These are phyloP conservation scores for Taphrina betulina DNA, from an alignment of 1,139 yeast species.

Conservation along the genomic window DNA sequence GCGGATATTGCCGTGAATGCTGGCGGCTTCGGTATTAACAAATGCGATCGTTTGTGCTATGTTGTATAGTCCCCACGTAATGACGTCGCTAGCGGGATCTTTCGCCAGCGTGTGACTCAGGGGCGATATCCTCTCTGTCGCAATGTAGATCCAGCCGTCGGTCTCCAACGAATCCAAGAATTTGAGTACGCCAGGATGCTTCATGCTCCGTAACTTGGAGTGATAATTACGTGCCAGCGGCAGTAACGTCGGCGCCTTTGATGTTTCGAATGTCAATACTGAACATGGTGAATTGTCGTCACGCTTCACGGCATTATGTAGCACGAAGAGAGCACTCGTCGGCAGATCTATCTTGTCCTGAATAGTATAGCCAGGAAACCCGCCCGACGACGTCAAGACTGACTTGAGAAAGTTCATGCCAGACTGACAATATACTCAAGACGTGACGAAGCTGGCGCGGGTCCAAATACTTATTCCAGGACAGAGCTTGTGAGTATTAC, in stretches of 20 bases:
- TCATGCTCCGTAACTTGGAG: slow-evolving; percentile 63
- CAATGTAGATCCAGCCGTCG: slow-evolving; percentile 60
- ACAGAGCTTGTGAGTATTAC: too few relatives aligned
- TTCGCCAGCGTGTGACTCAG: slow-evolving; percentile 45
- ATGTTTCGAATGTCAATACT: slow-evolving; percentile 62
- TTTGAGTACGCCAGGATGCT: slow-evolving; percentile 73
- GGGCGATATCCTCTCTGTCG: slow-evolving; percentile 77
- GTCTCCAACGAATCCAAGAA: slow-evolving; percentile 68
- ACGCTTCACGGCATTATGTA: slow-evolving; percentile 40
- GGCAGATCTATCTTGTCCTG: slow-evolving; percentile 38
- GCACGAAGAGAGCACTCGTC: slow-evolving; percentile 38
- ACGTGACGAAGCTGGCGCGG: too few relatives aligned
- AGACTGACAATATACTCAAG: too few relatives aligned
- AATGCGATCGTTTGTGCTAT: slow-evolving; percentile 57
- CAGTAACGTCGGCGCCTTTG: slow-evolving; percentile 47
- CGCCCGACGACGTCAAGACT: slow-evolving; percentile 38
- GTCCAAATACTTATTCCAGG: too few relatives aligned
- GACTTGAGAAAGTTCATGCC: slow-evolving; percentile 40
- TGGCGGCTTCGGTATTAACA: slow-evolving; percentile 62
- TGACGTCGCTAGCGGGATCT: slow-evolving; percentile 46
- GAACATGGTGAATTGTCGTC: slow-evolving; percentile 50
- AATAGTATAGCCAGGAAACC: slow-evolving; percentile 35
- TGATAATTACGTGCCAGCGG: slow-evolving; percentile 64
- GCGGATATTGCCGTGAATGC: slow-evolving; percentile 66
- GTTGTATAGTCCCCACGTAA: slow-evolving; percentile 57